Base-by-base conservation (phyloP, 805 yeast genomes). In the Yueomyces sp. region DNA sequence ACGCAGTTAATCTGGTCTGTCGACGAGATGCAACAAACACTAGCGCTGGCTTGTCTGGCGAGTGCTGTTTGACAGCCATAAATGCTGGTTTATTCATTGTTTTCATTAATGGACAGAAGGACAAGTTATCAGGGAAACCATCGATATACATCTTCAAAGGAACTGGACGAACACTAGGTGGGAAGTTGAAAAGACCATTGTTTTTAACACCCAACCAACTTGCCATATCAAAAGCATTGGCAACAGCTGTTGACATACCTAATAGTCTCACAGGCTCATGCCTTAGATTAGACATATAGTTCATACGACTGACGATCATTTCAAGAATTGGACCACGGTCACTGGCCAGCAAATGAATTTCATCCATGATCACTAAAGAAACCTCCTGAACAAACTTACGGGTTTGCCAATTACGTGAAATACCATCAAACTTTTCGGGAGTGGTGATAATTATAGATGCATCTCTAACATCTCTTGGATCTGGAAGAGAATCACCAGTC, bases 271-370 rank as follows among this genome's bases (percentile, higher is more conserved):
- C 86, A 73, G 86, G 69, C 79, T 86, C 92, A 76, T 85, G 27
- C 78, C 83, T 66, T 78, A 85, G 95, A 3, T 63, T 53, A 2
- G 65, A 53, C 43, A 62, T 59, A 42, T 61, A 59, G 41, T 62
- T 62, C 90, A 87, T 81, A 66, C 97, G 77, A 4, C 96, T 94
- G 2, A 88, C 96, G 49, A 88, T 72, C 27, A 96, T 87, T 61
- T 92, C 98, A 49, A 92, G 80, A 28, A 92, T 97, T 3, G 96
- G 87, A 53, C 98, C 98, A 68, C 98, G 79, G 46, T 92, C 98
- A 72, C 94, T 97, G 49, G 94, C 97, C 45, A 92, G 71, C 56
- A 92, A 67, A 69, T 92, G 98, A 1, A 92, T 95, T 66, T 92
- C 98, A 69, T 92, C 98, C 59, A 92, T 90, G 44, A 92, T 85